Evolutionary conservation across 257 asterid genomes (phyloP), one percentile per base, ranked within the genome.

Genomic region (Primulina eburnea): DNA sequence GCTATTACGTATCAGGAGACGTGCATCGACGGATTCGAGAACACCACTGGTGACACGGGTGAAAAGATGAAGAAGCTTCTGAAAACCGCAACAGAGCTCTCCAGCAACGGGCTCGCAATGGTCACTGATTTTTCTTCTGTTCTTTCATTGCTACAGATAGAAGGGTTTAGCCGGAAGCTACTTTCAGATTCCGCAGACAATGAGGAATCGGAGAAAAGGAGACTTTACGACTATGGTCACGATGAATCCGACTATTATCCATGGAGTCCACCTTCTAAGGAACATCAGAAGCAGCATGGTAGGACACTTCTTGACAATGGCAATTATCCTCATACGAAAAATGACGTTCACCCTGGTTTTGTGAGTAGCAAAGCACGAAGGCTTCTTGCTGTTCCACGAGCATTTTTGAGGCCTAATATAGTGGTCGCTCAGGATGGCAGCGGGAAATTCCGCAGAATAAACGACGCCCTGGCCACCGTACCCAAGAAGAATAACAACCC

Each of bases 101-200:
- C 93, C 2, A 88, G 93, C 82, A 90, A 90, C 28, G 88, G 85
- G 0, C 78, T 90, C 2, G 91, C 92, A 0, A 90, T 90, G 85
- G 78, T 86, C 2, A 18, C 64, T 2, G 75, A 82, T 1, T 55
- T 83, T 34, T 63, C 83, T 0, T 47, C 69, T 0, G 58, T 85
- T 16, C 0, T 86, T 1, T 35, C 75, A 0, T 6, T 68, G 10
- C 17, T 84, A 60, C 63, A 65, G 8, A 43, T 80, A 6, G 70
- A 77, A 0, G 62, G 60, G 28, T 30, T 30, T 30, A 30, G 33
- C 33, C 68, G 95, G 21, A 79, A 67, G 34, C 79, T 84, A 3
- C 55, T 85, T 52, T 6, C 79, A 0, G 72, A 21, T 30, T 30
- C 33, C 33, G 33, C 33, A 4, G 38, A 3, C 50, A 14, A 1